Evolutionary conservation across 2,329 filamentous ascomycete genomes (phyloP).

Genomic region (Diaporthe sp.): DNA sequence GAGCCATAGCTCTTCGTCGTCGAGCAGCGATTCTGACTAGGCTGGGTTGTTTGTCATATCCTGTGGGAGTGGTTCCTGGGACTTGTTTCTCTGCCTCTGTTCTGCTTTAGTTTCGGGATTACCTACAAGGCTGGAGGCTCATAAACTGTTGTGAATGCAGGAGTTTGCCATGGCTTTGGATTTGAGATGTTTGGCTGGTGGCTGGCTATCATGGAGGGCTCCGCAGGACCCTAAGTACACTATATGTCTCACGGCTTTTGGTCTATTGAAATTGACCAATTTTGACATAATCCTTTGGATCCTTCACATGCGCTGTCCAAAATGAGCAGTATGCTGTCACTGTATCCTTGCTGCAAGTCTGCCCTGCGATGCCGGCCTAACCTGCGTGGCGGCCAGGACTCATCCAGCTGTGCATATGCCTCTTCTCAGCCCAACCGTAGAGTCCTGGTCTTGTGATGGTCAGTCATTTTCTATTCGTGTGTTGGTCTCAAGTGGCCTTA

Average conservation of each 20-base stretch:
- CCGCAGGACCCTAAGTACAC: not conserved
- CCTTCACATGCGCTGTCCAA: not conserved
- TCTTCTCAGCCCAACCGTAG: not conserved
- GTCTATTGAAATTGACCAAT: not conserved
- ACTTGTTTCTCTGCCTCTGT: not conserved
- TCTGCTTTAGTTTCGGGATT: too few species aligned
- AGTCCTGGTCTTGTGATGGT: not conserved
- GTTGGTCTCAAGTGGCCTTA: not conserved
- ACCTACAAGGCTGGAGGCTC: too few species aligned
- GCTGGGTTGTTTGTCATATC: not conserved
- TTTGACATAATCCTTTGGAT: not conserved
- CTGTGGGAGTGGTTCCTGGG: too few species aligned
- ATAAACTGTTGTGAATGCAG: not conserved
- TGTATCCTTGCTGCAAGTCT: too few species aligned
- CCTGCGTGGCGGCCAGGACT: too few species aligned
- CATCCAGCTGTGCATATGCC: not conserved
- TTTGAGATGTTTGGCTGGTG: not conserved
- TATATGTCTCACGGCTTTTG: not conserved
- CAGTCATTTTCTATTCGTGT: not conserved
- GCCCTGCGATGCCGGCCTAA: too few species aligned
- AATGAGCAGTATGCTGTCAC: not conserved
- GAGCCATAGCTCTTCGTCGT: constrained; percentile 31
- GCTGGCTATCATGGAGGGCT: not conserved
- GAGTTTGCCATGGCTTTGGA: not conserved
- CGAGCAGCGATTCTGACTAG: constrained; percentile 31